phyloP scores from a whole-genome alignment of 106 monocot species.

The Amphibolis antarctica region DNA sequence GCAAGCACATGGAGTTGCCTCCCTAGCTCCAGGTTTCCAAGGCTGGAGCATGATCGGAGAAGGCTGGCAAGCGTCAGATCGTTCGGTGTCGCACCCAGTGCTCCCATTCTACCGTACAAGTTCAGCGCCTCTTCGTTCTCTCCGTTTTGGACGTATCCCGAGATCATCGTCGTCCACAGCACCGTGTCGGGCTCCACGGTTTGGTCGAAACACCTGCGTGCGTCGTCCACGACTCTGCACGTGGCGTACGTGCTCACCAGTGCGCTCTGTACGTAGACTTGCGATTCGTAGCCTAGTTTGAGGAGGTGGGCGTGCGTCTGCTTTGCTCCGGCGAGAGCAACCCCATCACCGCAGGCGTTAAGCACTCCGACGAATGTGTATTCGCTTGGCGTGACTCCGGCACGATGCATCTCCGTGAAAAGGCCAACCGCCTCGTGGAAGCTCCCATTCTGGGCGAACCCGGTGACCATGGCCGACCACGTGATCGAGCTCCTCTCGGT shows the following conservation, averaged over 20 bases:
- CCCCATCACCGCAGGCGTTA: constrained; percentile 42
- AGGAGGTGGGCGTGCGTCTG: constrained; percentile 41
- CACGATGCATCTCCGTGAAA: constrained; percentile 38
- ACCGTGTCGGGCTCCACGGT: constrained; percentile 38
- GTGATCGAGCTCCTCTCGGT: constrained; percentile 36
- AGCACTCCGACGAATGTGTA: constrained; percentile 62
- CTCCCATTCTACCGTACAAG: constrained; percentile 35
- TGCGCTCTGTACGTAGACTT: constrained; percentile 41
- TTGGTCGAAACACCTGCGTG: constrained; percentile 40
- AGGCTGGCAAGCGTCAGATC: constrained; percentile 46
- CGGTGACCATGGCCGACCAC: constrained; percentile 71
- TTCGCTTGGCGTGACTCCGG: constrained; percentile 34
- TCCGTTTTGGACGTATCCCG: constrained; percentile 52
- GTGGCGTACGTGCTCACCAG: constrained; percentile 66
- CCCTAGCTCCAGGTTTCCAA: constrained; percentile 40
- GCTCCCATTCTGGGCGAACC: constrained; percentile 46
- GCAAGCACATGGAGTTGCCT: constrained; percentile 44
- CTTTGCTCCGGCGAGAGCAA: constrained; percentile 19
- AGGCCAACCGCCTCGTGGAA: constrained; percentile 25
- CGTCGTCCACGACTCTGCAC: constrained; percentile 33
- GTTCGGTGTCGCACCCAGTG: constrained; percentile 29
- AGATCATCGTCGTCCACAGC: constrained; percentile 61
- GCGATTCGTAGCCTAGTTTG: constrained; percentile 51
- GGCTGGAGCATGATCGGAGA: constrained; percentile 48
- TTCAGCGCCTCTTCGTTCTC: constrained; percentile 49